Base-by-base conservation (phyloP, 371 early-diverging fungal genomes). In the Mucor mucedo region DNA sequence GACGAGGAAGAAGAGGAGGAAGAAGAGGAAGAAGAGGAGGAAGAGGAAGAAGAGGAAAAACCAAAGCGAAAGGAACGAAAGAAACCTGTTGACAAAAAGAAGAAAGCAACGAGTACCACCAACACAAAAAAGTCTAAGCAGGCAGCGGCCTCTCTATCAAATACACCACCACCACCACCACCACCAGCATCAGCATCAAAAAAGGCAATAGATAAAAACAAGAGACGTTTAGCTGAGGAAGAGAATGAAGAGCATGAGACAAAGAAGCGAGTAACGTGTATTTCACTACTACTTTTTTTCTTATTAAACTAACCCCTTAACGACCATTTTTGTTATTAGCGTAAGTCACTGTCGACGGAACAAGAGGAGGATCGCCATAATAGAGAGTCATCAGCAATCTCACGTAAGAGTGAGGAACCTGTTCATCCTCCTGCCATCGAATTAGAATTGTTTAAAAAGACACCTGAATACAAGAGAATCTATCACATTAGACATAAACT, bases 401-500 rank as follows among this genome's bases (percentile, higher is more conserved):
- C 60, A 47, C 54, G 49, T 55, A 60, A 55, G 60, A 49, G 60
- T 21, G 60, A 65, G 53, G 55, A 55, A 33, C 56, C 60, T 10
- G 45, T 16, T n/a, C 41, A 2, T 30, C 32, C 55, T 48, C 9
- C 50, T 30, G 41, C 44, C 1, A 10, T 42, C 50, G 27, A 55
- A 27, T 33, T 58, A 21, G 60, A 61, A n/a, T 35, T 28, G 21
- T 60, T 59, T 57, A 68, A 65, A 53, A 71, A 69, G 63, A 69
- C 69, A 11, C 59, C 69, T n/a, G 75, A 71, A 40, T 71, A 63
- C 48, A 68, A 68, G 42, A 68, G 56, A 44, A 38, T 71, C 32
- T 74, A 74, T 55, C 65, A 71, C 38, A 56, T 63, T 57, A 63
- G 63, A 66, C 76, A 76, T 35, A 72, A 68, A 54, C 69, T 76